Evolutionary conservation across 1,139 yeast genomes (phyloP), one percentile per base, ranked within the genome.

Genomic region (Taphrina deformans): DNA sequence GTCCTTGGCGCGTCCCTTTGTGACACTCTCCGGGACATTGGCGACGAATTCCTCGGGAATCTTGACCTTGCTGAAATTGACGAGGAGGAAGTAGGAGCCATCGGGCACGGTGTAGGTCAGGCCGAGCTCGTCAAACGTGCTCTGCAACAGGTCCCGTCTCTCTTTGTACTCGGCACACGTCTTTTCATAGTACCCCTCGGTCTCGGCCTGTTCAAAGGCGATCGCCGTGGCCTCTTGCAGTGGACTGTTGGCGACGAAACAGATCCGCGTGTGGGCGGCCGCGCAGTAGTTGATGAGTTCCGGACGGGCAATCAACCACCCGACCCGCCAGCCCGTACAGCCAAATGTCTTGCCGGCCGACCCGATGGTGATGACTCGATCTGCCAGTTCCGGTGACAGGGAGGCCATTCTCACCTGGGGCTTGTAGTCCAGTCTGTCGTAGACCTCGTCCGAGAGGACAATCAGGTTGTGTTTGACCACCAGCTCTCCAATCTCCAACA

Each of bases 281-380:
- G 91, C 82, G 2, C 87, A 96, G 74, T 88, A 89, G 70, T 87
- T 85, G 72, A 93, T 81, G 71, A 92, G 79, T 27, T 87, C 87
- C n/a, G 89, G 82, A 62, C 89, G 87, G 5, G 97, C 98, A 69
- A 92, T 87, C 45, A 92, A 82, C 93, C 96, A 93, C 63, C 99
- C 99, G 65, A 93, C 84, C 79, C 99, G 85, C 97, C 98, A 93
- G 65, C 99, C 99, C 27, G 99, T 93, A 48, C 97, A 97, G 27
- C 97, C 96, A 79, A 93, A 93, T 0, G 96, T 86, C 77, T 93
- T 93, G 68, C 99, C 99, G 4, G 97, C 99, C 33, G 97, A 89
- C 0, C 98, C 98, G 21, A 93, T 96, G 5, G 97, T 87, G 66
- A 93, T 79, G 0, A 97, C 89, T 72, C 93, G 79, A 65, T 84